Evolutionary conservation across 1,284 basidiomycete genomes (phyloP).

Genomic region (Naganishia liquefaciens): DNA sequence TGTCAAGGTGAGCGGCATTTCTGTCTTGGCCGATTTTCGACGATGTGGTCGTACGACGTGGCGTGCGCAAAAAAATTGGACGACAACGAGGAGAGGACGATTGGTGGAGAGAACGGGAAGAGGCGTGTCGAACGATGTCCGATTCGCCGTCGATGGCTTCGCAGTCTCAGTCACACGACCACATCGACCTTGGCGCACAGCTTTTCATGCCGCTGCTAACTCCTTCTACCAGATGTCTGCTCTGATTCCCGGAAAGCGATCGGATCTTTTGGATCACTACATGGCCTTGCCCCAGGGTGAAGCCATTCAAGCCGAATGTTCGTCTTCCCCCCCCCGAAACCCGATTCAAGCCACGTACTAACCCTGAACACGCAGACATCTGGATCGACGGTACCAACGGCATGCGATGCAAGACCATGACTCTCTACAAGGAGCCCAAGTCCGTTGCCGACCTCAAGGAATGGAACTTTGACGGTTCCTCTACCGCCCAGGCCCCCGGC

Average conservation of each 20-base stretch:
- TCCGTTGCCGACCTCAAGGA: constrained; percentile 62
- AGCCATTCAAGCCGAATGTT: constrained; percentile 90
- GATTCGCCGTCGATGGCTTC: background rate
- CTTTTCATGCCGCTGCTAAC: background rate
- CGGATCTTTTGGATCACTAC: constrained; percentile 82
- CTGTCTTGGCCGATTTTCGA: background rate
- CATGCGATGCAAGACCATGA: constrained; percentile 89
- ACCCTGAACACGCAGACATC: constrained; percentile 64
- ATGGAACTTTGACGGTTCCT: constrained; percentile 99
- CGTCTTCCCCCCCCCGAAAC: constrained; percentile 41
- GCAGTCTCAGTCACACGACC: constrained; percentile 10
- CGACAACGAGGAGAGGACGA: background rate
- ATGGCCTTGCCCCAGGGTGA: constrained; percentile 81
- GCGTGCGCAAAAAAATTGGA: background rate
- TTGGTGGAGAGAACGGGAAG: constrained; percentile 1
- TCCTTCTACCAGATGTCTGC: constrained; percentile 43
- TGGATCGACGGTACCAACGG: constrained; percentile 93
- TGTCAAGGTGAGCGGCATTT: constrained; percentile 4
- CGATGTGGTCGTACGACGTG: background rate
- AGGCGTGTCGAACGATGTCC: constrained; percentile 2
- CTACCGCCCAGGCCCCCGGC: constrained; percentile 93
- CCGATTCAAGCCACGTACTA: background rate
- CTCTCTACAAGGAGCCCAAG: constrained; percentile 47
- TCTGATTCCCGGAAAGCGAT: constrained; percentile 62
- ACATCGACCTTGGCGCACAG: background rate